These are phyloP conservation scores for Elongisporangium anandrum DNA, from an alignment of 352 stramenopile genomes.

Conservation along the genomic window DNA sequence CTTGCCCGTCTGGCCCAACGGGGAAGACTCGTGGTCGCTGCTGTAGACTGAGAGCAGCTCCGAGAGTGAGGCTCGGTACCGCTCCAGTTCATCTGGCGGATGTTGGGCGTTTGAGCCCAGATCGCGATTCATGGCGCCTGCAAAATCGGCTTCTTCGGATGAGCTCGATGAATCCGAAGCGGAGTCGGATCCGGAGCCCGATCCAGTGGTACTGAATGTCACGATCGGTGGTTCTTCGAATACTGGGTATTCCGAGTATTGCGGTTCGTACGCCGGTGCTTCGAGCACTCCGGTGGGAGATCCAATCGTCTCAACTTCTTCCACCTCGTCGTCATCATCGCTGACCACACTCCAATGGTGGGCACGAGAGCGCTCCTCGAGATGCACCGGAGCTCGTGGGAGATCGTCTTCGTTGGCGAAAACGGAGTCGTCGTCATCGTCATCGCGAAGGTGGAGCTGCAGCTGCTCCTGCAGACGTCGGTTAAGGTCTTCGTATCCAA, in stretches of 20 bases:
- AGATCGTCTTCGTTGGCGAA: slow-evolving; percentile 11
- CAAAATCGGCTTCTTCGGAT: slow-evolving; percentile 23
- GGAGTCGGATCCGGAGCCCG: slow-evolving; percentile 3
- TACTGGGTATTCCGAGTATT: slow-evolving; percentile 11
- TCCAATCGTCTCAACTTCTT: slow-evolving; percentile 10
- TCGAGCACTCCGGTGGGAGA: background rate
- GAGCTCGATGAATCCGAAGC: slow-evolving; percentile 27
- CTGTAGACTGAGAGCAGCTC: slow-evolving; percentile 67
- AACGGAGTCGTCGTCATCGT: slow-evolving; percentile 27
- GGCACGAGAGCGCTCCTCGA: slow-evolving; percentile 9
- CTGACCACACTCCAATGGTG: background rate
- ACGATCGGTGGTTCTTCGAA: slow-evolving; percentile 11
- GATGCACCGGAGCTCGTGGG: slow-evolving; percentile 6
- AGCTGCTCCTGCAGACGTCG: slow-evolving; percentile 7
- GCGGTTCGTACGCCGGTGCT: slow-evolving; percentile 11
- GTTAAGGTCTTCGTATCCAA: slow-evolving; percentile 2
- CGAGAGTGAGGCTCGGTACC: slow-evolving; percentile 43
- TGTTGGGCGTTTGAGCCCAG: slow-evolving; percentile 15
- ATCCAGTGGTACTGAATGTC: background rate
- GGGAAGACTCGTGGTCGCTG: slow-evolving; percentile 22
- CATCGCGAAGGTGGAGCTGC: slow-evolving; percentile 14
- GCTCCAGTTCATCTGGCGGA: slow-evolving; percentile 20
- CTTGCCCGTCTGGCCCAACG: slow-evolving; percentile 17
- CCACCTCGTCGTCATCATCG: slow-evolving; percentile 8
- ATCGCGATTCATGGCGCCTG: slow-evolving; percentile 8